These are phyloP conservation scores for Colletotrichum echinochloae DNA, from an alignment of 2,329 filamentous ascomycete species.

Conservation along the genomic window DNA sequence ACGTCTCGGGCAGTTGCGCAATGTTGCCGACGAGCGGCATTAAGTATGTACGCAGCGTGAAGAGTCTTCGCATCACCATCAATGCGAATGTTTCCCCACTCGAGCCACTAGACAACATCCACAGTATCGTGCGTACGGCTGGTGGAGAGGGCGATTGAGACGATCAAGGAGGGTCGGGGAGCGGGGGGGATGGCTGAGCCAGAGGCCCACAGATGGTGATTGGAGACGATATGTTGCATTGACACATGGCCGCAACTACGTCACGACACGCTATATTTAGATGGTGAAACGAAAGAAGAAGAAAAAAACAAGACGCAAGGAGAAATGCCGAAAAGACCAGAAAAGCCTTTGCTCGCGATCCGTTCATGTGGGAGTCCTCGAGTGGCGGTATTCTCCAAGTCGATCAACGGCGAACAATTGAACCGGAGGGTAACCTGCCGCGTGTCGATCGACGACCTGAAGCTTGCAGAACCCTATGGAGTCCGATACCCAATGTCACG, in stretches of 20 bases:
- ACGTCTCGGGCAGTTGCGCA: constrained; percentile 60
- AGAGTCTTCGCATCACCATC: constrained; percentile 57
- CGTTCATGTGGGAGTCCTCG: background rate
- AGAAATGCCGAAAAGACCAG: background rate
- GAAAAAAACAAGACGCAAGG: too few relatives aligned
- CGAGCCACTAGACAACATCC: constrained; percentile 52
- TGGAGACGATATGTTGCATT: background rate
- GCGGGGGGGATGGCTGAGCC: background rate
- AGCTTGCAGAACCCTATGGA: too few relatives aligned
- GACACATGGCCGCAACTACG: background rate
- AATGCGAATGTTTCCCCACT: constrained; percentile 61
- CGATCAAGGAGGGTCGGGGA: constrained; percentile 46
- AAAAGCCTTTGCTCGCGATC: background rate
- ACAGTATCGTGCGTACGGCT: constrained; percentile 47
- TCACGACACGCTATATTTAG: background rate
- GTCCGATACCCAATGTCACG: background rate
- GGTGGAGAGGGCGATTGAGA: constrained; percentile 56
- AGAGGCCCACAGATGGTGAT: fast-evolving
- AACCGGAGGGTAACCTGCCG: background rate
- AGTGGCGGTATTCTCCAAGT: background rate
- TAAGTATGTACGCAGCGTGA: constrained; percentile 59
- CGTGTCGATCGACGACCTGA: background rate
- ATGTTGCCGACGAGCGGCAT: constrained; percentile 60
- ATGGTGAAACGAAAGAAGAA: background rate
- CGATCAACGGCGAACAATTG: background rate